Percentiles rank a stretch among this genome's conserved stretches.
Evolutionary conservation across 78 protist genomes (phyloP).

Genomic region (Parvularia atlantis): DNA sequence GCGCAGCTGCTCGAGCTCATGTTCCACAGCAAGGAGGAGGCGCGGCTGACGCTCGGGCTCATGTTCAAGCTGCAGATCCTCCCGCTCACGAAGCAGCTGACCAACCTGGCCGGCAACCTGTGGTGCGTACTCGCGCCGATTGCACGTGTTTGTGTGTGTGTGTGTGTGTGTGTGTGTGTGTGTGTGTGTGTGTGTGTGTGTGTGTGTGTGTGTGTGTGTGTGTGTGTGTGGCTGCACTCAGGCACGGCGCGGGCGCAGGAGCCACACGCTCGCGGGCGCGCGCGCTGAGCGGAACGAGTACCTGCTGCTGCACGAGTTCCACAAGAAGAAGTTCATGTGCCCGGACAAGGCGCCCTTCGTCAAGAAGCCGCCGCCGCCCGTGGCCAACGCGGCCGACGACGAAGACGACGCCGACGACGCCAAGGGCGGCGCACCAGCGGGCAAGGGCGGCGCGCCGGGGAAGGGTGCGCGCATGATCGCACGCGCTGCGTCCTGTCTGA

Average conservation of each 20-base stretch:
- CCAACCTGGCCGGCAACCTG: constrained; percentile 72
- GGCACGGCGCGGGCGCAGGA: too few species aligned
- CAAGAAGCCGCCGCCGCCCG: too few species aligned
- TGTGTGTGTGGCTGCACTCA: too few species aligned
- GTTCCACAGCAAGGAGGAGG: constrained; percentile 61
- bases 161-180: neutral
- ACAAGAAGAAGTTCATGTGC: constrained; percentile 47
- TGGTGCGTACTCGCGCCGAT: too few species aligned
- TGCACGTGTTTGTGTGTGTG: too few species aligned
- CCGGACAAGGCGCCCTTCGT: too few species aligned
- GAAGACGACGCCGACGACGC: constrained; percentile 4
- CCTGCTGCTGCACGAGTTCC: constrained; percentile 87
- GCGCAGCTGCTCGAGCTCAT: too few species aligned
- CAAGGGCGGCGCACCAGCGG: neutral
- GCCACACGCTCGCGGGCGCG: constrained; percentile 63
- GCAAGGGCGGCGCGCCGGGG: too few species aligned
- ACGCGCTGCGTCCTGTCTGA: too few species aligned
- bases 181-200: too few species aligned
- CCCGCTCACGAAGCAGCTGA: constrained; percentile 90
- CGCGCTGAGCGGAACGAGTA: constrained; percentile 95
- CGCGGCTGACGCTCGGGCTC: constrained; percentile 52
- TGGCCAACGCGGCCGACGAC: neutral
- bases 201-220: neutral
- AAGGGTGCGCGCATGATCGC: too few species aligned
- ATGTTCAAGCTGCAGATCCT: constrained; percentile 58